Conservation (phyloP, 192 early-diverging fungal genomes). For the Tieghemiomyces parasiticus region DNA sequence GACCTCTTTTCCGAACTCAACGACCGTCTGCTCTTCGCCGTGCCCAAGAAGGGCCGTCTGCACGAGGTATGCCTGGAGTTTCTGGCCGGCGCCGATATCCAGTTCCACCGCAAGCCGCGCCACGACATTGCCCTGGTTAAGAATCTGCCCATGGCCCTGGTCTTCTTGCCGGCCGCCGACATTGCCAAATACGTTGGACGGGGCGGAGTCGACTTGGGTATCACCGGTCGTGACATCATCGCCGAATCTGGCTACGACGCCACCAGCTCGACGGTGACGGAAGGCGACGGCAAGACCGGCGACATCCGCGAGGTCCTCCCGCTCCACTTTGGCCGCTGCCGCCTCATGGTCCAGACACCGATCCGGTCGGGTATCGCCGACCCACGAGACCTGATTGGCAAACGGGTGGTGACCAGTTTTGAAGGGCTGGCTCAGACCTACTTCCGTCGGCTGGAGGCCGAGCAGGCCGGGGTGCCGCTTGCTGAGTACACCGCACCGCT, state of each 20-base stretch:
- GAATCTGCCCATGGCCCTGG: constrained; percentile 84
- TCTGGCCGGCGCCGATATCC: constrained; percentile 81
- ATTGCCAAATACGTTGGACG: constrained; percentile 92
- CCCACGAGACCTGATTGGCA: constrained; percentile 66
- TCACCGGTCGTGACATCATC: constrained; percentile 94
- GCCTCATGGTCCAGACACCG: constrained; percentile 84
- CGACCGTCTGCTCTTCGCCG: constrained; percentile 79
- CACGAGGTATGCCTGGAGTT: constrained; percentile 76
- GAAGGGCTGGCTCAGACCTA: constrained; percentile 44
- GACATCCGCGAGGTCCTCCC: constrained; percentile 38
- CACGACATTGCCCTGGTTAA: constrained; percentile 94
- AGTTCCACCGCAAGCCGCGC: constrained; percentile 85
- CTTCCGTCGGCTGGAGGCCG: constrained; percentile 64
- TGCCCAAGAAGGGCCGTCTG: constrained; percentile 97
- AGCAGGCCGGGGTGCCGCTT: constrained; percentile 12
- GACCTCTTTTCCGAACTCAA: constrained; percentile 41
- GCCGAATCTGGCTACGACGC: constrained; percentile 61
- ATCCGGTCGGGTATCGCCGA: constrained; percentile 27
- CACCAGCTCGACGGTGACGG: constrained; percentile 26
- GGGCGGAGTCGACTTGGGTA: constrained; percentile 92
- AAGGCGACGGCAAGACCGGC: not conserved
- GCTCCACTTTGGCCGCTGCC: constrained; percentile 88
- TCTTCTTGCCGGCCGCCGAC: constrained; percentile 91
- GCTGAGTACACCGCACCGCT: constrained; percentile 23
- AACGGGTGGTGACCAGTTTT: constrained; percentile 90